phyloP scores from a whole-genome alignment of 257 asterid species.

The Nicotiana tomentosiformis region DNA sequence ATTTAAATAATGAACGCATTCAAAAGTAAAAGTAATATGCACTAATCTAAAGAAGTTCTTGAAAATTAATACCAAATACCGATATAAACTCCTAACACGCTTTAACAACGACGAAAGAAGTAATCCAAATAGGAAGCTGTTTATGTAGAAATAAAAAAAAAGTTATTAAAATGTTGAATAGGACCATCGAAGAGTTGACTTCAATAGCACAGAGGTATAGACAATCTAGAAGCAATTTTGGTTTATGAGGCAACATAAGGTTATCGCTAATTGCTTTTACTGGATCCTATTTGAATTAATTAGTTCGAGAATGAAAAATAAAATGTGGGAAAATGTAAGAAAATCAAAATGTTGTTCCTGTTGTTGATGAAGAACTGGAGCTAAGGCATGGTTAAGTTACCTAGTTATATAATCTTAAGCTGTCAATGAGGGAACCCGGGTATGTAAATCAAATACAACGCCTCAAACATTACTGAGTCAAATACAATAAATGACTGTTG shows the following conservation, averaged over 20 bases:
- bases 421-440: neutral
- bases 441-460: neutral
- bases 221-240: neutral
- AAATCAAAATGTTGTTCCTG: neutral
- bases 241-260: neutral
- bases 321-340: neutral
- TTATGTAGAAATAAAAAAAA: neutral
- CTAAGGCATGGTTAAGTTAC: neutral
- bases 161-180: neutral
- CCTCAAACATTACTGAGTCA: neutral
- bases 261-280: neutral
- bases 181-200: neutral
- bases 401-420: neutral
- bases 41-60: neutral
- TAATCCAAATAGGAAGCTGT: neutral
- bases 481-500: slow-evolving; percentile 9
- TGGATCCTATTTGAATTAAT: neutral
- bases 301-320: no score
- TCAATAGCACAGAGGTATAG: neutral
- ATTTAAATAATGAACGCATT: no score
- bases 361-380: neutral
- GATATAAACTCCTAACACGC: neutral
- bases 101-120: neutral
- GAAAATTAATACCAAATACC: neutral
- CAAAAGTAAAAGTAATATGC: no score